phyloP scores from a whole-genome alignment of 2,329 filamentous ascomycete genomes.

The Raffaelea ambrosiae region DNA sequence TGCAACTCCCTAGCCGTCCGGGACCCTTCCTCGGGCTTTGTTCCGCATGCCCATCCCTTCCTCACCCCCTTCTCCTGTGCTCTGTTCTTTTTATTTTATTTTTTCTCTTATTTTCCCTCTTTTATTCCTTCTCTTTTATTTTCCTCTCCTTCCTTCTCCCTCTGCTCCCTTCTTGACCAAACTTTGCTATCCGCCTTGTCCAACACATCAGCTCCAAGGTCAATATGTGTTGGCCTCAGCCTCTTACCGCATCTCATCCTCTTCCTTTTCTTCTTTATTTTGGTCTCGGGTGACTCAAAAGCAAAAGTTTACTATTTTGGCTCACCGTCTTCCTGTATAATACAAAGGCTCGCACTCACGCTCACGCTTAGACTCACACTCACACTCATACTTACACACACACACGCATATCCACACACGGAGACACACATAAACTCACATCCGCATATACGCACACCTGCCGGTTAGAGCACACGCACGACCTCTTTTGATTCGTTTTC shows the following conservation, averaged over 20 bases:
- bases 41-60: neutral
- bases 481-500: too few species aligned
- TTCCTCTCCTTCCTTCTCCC: neutral
- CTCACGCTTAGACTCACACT: too few species aligned
- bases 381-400: too few species aligned
- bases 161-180: neutral
- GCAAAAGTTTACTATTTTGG: neutral
- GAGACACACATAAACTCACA: too few species aligned
- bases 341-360: too few species aligned
- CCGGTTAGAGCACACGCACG: too few species aligned
- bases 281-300: conserved; percentile 4
- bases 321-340: conserved; percentile 2
- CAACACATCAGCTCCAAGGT: neutral
- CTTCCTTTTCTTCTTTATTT: neutral
- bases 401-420: too few species aligned
- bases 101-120: neutral
- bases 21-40: neutral
- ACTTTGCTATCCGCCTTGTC: neutral
- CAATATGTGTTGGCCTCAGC: conserved; percentile 9
- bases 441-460: too few species aligned
- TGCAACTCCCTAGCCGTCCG: neutral
- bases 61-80: neutral
- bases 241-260: conserved; percentile 4
- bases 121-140: neutral
- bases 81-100: neutral